Percentiles rank a stretch among this genome's conserved stretches.
phyloP scores from a whole-genome alignment of 257 asterid species.

The Solanum chaucha region DNA sequence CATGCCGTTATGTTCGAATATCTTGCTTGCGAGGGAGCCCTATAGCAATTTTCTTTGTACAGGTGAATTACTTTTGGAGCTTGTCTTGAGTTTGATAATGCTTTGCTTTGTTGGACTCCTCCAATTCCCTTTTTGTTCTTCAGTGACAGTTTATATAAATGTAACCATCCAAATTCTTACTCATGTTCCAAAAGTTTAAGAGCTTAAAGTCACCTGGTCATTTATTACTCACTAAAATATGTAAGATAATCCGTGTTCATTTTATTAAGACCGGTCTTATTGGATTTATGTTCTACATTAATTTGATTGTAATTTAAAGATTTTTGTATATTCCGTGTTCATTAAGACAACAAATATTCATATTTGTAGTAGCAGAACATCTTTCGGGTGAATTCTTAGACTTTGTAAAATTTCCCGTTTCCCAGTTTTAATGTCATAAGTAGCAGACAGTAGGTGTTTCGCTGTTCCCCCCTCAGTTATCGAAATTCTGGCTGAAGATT shows the following conservation, averaged over 20 bases:
- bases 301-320: background rate
- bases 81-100: background rate
- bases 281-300: background rate
- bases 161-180: background rate
- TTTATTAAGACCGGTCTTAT: background rate
- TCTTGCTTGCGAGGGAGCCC: slow-evolving; percentile 98
- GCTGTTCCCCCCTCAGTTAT: background rate
- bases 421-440: background rate
- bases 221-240: background rate
- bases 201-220: background rate
- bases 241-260: background rate
- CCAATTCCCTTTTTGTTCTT: background rate
- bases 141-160: background rate
- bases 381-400: background rate
- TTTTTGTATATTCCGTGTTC: background rate
- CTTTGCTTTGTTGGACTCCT: background rate
- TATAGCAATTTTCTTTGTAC: slow-evolving; percentile 87
- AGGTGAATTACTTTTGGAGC: slow-evolving; percentile 33
- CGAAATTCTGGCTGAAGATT: background rate
- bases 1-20: slow-evolving; percentile 87
- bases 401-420: background rate
- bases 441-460: background rate
- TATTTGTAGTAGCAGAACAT: background rate
- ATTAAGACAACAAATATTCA: background rate
- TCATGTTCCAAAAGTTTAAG: background rate